These are phyloP conservation scores for Lactuca saligna DNA, from an alignment of 129 eudicot genomes.

Conservation along the genomic window DNA sequence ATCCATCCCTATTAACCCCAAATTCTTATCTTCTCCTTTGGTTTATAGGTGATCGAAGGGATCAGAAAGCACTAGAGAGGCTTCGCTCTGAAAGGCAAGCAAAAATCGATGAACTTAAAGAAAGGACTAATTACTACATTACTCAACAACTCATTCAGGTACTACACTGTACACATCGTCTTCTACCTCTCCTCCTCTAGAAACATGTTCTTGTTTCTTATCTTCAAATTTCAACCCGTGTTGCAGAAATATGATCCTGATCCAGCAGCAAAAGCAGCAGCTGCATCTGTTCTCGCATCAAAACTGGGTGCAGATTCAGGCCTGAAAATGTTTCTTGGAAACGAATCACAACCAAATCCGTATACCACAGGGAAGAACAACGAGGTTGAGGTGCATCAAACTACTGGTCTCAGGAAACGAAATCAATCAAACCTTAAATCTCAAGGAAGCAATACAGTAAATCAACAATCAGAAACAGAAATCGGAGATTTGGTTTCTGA, in stretches of 20 bases:
- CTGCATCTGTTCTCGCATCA: constrained; percentile 87
- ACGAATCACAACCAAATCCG: constrained; percentile 46
- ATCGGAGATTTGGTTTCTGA: constrained; percentile 43
- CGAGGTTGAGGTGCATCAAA: constrained; percentile 58
- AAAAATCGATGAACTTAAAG: constrained; percentile 95
- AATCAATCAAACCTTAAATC: constrained; percentile 55
- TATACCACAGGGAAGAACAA: constrained; percentile 51
- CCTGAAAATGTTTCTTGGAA: constrained; percentile 63
- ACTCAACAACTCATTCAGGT: constrained; percentile 99
- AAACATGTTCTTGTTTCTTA: not conserved
- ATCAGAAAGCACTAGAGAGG: constrained; percentile 74
- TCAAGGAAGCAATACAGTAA: constrained; percentile 30
- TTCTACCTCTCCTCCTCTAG: not conserved
- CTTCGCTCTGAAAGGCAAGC: constrained; percentile 87
- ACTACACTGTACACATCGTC: not conserved
- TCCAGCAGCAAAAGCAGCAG: constrained; percentile 97
- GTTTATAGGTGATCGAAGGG: constrained; percentile 68
- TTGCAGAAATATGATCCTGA: constrained; percentile 95
- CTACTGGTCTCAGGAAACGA: constrained; percentile 77
- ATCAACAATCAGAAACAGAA: constrained; percentile 37
- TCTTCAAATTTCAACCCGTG: not conserved
- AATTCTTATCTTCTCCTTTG: not conserved
- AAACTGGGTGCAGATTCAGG: constrained; percentile 91
- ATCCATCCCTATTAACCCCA: not conserved
- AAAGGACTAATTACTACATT: constrained; percentile 78